A percentile compares a stretch with the other conserved stretches of the same genome.
These are phyloP conservation scores for Zymoseptoria ardabiliae DNA, from an alignment of 2,329 filamentous ascomycete species.

Conservation along the genomic window DNA sequence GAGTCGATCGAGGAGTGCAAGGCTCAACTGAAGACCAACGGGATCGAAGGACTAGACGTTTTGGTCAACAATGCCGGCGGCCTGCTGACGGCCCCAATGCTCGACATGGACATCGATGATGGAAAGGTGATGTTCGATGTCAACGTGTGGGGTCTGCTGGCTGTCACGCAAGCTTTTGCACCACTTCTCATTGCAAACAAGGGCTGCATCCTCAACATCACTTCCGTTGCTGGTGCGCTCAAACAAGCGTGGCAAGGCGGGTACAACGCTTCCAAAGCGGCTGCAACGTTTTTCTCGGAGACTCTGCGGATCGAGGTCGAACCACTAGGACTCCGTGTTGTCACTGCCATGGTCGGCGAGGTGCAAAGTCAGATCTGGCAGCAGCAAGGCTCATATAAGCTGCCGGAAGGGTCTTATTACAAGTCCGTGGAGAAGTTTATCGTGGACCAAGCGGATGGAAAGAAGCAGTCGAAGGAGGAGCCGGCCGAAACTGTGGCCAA, in stretches of 20 bases:
- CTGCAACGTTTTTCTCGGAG: conserved; percentile 15
- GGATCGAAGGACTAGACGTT: conserved; percentile 31
- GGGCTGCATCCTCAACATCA: conserved; percentile 33
- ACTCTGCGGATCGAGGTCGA: conserved; percentile 20
- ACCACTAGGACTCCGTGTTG: conserved; percentile 18
- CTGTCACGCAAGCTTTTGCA: conserved; percentile 26
- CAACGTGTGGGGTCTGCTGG: conserved; percentile 29
- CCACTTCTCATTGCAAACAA: conserved; percentile 31
- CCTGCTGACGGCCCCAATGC: conserved; percentile 26
- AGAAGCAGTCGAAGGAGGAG: neutral
- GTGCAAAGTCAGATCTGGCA: neutral
- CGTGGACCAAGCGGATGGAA: neutral
- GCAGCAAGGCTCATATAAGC: neutral
- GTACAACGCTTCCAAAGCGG: conserved; percentile 28
- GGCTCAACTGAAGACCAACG: conserved; percentile 21
- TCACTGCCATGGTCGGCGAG: neutral
- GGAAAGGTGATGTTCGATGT: conserved; percentile 28
- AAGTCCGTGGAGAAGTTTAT: neutral
- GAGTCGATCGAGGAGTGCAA: conserved; percentile 25
- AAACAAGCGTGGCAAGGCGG: conserved; percentile 28
- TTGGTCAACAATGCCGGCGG: conserved; percentile 44
- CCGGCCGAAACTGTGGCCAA: neutral
- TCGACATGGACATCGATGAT: conserved; percentile 13
- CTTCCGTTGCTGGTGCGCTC: conserved; percentile 26
- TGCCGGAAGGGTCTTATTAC: neutral